A percentile compares a stretch with the other conserved stretches of the same genome.
phyloP scores from a whole-genome alignment of 1,139 yeast genomes.

The Saccharomyces hybrid region DNA sequence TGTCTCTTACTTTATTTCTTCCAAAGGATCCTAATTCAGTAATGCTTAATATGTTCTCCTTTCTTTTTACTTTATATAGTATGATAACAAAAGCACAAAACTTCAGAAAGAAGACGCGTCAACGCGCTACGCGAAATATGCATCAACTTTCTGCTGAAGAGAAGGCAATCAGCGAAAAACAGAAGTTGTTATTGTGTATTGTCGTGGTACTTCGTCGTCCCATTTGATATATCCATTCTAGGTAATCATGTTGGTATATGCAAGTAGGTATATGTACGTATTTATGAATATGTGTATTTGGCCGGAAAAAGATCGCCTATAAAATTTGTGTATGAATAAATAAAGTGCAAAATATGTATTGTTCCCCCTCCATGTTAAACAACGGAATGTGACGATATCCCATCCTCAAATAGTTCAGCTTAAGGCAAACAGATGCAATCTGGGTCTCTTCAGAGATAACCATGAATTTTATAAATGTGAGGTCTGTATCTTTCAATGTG shows the following conservation, averaged over 20 bases:
- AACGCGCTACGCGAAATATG: background rate
- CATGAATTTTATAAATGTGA: constrained; percentile 47
- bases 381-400: constrained; percentile 82
- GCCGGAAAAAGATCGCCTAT: background rate
- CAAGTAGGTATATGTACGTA: background rate
- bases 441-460: constrained; percentile 39
- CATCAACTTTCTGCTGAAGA: background rate
- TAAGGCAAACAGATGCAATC: constrained; percentile 54
- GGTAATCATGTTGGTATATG: background rate
- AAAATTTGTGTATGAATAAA: constrained; percentile 39
- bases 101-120: background rate
- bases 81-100: background rate
- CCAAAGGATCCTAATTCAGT: background rate
- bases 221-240: background rate
- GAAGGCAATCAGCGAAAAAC: background rate
- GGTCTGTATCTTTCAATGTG: constrained; percentile 37
- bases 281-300: background rate
- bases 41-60: background rate
- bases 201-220: background rate
- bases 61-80: background rate
- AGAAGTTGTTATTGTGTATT: background rate
- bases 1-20: background rate
- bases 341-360: constrained; percentile 67
- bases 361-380: constrained; percentile 73
- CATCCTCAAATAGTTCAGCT: constrained; percentile 49